phyloP scores from a whole-genome alignment of 2,329 filamentous ascomycete genomes.

The Magnaporthiopsis incrustans region DNA sequence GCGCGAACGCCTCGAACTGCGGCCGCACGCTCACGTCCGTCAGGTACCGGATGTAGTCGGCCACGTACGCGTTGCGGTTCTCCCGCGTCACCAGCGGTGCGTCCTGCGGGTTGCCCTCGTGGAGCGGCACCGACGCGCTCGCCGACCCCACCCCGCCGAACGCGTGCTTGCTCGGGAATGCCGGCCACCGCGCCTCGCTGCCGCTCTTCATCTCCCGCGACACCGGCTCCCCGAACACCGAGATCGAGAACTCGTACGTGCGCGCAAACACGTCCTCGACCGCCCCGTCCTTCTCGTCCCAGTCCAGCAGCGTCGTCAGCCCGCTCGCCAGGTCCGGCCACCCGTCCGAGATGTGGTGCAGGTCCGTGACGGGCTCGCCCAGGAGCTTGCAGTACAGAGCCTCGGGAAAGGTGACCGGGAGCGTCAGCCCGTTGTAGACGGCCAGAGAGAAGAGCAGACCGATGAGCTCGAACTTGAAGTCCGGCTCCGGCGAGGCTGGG shows the following conservation, averaged over 20 bases:
- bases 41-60: slow-evolving; percentile 78
- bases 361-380: slow-evolving; percentile 55
- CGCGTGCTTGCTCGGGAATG: slow-evolving; percentile 8
- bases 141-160: slow-evolving; percentile 4
- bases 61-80: slow-evolving; percentile 71
- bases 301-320: slow-evolving; percentile 64
- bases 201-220: slow-evolving; percentile 44
- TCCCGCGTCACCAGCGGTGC: slow-evolving; percentile 69
- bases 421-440: slow-evolving; percentile 84
- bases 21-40: slow-evolving; percentile 68
- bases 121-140: slow-evolving; percentile 11
- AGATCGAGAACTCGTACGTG: slow-evolving; percentile 77
- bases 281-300: slow-evolving; percentile 65
- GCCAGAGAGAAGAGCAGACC: slow-evolving; percentile 84
- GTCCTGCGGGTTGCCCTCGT: slow-evolving; percentile 38
- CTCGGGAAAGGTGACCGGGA: slow-evolving; percentile 82
- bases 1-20: slow-evolving; percentile 73
- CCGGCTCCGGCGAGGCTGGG: slow-evolving; percentile 69
- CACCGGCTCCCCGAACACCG: slow-evolving; percentile 47
- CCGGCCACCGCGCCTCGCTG: slow-evolving; percentile 13
- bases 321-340: slow-evolving; percentile 78
- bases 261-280: slow-evolving; percentile 76
- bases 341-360: slow-evolving; percentile 75
- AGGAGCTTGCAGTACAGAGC: slow-evolving; percentile 78
- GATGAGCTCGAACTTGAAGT: slow-evolving; percentile 85